These are phyloP conservation scores for Davidsoniella eucalypti DNA, from an alignment of 2,329 filamentous ascomycete species.

Conservation along the genomic window DNA sequence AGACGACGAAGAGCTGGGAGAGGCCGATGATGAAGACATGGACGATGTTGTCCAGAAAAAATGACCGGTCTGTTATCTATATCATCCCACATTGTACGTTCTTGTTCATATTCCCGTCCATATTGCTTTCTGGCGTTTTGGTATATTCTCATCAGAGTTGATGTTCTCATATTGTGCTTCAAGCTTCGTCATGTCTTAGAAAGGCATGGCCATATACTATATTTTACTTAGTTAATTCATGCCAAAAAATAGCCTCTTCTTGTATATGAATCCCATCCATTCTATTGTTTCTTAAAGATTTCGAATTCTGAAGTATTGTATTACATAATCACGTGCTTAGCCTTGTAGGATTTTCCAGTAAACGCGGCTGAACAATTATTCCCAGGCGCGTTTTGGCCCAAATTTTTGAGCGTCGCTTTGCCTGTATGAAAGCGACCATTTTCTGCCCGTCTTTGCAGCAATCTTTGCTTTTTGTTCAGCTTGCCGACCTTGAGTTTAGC, in stretches of 20 bases:
- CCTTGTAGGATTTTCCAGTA: constrained; percentile 10
- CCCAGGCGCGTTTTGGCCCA: constrained; percentile 9
- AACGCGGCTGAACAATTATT: constrained; percentile 10
- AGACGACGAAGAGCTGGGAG: constrained; percentile 34
- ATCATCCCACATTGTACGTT: too few species aligned
- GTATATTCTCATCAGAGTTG: too few species aligned
- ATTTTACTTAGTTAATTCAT: background rate
- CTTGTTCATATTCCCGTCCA: background rate
- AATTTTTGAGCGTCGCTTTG: constrained; percentile 4
- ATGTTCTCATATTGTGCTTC: too few species aligned
- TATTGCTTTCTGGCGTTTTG: background rate
- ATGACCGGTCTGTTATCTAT: constrained; percentile 12
- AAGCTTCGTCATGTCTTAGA: too few species aligned
- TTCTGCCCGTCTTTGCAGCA: background rate
- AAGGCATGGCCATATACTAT: too few species aligned
- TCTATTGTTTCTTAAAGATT: background rate
- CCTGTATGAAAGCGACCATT: background rate
- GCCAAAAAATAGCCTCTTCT: background rate
- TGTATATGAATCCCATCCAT: too few species aligned
- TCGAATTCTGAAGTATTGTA: constrained; percentile 13
- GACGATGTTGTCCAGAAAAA: constrained; percentile 25
- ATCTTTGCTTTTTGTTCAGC: background rate
- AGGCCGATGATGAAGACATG: constrained; percentile 34
- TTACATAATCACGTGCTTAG: constrained; percentile 11
- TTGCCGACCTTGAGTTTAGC: too few species aligned